Conservation (phyloP, 768 basidiomycete genomes). For the Suillus tomentosus region DNA sequence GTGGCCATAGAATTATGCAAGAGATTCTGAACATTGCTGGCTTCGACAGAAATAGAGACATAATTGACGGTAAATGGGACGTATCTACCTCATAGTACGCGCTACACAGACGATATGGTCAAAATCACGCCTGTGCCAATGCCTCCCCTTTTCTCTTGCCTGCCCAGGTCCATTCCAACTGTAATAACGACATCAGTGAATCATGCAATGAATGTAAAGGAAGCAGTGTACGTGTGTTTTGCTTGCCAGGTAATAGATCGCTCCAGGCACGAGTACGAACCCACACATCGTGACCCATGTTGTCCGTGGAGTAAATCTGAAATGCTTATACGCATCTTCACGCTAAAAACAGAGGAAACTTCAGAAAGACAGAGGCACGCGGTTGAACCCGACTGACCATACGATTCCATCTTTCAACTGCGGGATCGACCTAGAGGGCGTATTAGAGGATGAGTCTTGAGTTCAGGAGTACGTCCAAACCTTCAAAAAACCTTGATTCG, state of each 20-base stretch:
- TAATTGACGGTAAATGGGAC: neutral
- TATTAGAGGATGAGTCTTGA: neutral
- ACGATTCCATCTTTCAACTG: slow-evolving; percentile 60
- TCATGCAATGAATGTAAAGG: slow-evolving; percentile 21
- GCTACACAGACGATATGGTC: slow-evolving; percentile 3
- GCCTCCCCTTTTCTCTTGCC: slow-evolving; percentile 51
- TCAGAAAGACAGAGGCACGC: slow-evolving; percentile 4
- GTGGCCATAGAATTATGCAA: slow-evolving; percentile 90
- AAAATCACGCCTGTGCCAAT: slow-evolving; percentile 32
- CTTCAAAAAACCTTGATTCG: slow-evolving; percentile 55
- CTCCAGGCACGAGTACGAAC: slow-evolving; percentile 63
- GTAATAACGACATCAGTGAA: slow-evolving; percentile 13
- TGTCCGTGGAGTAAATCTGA: slow-evolving; percentile 74
- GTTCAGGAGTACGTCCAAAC: slow-evolving; percentile 32
- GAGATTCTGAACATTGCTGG: slow-evolving; percentile 50
- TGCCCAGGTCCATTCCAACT: slow-evolving; percentile 59
- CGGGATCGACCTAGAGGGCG: slow-evolving; percentile 47
- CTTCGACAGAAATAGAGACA: neutral
- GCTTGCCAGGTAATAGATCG: slow-evolving; percentile 48
- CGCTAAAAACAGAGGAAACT: slow-evolving; percentile 47
- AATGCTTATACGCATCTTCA: slow-evolving; percentile 81
- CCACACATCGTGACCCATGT: slow-evolving; percentile 64
- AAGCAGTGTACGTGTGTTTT: slow-evolving; percentile 39
- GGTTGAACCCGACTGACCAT: slow-evolving; percentile 47
- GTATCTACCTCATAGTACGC: neutral